phyloP scores from a whole-genome alignment of 2,329 filamentous ascomycete genomes.

The Colletotrichum destructivum region DNA sequence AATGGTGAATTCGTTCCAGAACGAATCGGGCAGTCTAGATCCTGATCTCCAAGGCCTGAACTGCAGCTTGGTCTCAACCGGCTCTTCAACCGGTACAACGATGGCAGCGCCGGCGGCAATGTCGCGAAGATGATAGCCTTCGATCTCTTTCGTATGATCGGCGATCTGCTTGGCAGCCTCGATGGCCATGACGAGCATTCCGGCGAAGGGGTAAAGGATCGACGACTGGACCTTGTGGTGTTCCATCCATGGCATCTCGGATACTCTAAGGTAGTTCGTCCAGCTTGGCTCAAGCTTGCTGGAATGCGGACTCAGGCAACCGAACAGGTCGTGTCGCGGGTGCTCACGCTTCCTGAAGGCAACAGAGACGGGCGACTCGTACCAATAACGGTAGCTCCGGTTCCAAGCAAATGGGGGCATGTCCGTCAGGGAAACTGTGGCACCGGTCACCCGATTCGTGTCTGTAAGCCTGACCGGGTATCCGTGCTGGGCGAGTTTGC shows the following conservation, averaged over 20 bases:
- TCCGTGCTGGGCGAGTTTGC: not conserved
- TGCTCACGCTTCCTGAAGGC: slow-evolving; percentile 32
- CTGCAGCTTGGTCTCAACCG: slow-evolving; percentile 15
- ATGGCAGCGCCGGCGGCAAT: slow-evolving; percentile 7
- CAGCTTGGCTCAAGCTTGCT: slow-evolving; percentile 42
- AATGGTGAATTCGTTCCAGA: no score
- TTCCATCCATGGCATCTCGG: slow-evolving; percentile 52
- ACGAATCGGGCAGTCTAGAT: no score
- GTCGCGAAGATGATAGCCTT: slow-evolving; percentile 31
- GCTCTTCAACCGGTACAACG: not conserved
- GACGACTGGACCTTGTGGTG: slow-evolving; percentile 50
- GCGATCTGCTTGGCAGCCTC: slow-evolving; percentile 48
- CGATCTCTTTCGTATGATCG: slow-evolving; percentile 22
- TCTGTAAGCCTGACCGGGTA: slow-evolving; percentile 3
- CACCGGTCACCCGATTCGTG: slow-evolving; percentile 56
- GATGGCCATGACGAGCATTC: slow-evolving; percentile 50
- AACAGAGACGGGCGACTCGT: slow-evolving; percentile 31
- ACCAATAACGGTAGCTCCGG: slow-evolving; percentile 31
- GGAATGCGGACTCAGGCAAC: slow-evolving; percentile 42
- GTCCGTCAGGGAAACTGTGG: slow-evolving; percentile 26
- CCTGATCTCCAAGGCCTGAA: slow-evolving; percentile 1
- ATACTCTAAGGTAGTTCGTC: slow-evolving; percentile 44
- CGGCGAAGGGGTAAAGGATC: slow-evolving; percentile 50
- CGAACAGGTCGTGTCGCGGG: slow-evolving; percentile 41
- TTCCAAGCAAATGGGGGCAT: slow-evolving; percentile 43